Percentiles rank a stretch among this genome's conserved stretches.
Conservation (phyloP, 2,329 filamentous ascomycete genomes). For the Colletotrichum salicis region DNA sequence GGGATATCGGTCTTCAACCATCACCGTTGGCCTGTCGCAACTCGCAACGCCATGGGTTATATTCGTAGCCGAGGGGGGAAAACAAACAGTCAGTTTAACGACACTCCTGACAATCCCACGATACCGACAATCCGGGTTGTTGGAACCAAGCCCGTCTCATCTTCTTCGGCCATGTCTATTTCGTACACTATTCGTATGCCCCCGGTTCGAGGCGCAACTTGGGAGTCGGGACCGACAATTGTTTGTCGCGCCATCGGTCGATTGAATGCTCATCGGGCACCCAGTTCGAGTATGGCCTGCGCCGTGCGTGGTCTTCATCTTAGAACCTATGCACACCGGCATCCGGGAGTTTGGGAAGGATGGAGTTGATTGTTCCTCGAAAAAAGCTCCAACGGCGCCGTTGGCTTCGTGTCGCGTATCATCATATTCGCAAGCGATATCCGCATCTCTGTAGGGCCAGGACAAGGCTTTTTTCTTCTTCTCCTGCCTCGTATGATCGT, state of each 20-base stretch:
- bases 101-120: not conserved
- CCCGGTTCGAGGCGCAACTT: not conserved
- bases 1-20: not conserved
- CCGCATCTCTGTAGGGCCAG: not conserved
- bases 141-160: slow-evolving; percentile 9
- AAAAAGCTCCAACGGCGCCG: not conserved
- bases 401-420: not conserved
- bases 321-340: slow-evolving; percentile 29
- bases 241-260: slow-evolving; percentile 13
- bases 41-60: not conserved
- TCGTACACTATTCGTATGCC: not conserved
- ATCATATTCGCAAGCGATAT: not conserved
- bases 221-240: not conserved
- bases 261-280: not conserved
- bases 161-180: not conserved
- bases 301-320: not conserved
- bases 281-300: not conserved
- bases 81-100: slow-evolving; percentile 17
- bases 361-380: not conserved
- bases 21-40: slow-evolving; percentile 5
- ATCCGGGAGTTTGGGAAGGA: slow-evolving; percentile 17
- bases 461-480: too few relatives aligned
- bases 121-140: slow-evolving; percentile 21
- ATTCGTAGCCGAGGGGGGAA: not conserved
- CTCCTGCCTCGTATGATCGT: slow-evolving; percentile 15